A percentile compares a stretch with the other conserved stretches of the same genome.
Conservation (phyloP, 1,284 basidiomycete genomes). For the Puccinia horiana region DNA sequence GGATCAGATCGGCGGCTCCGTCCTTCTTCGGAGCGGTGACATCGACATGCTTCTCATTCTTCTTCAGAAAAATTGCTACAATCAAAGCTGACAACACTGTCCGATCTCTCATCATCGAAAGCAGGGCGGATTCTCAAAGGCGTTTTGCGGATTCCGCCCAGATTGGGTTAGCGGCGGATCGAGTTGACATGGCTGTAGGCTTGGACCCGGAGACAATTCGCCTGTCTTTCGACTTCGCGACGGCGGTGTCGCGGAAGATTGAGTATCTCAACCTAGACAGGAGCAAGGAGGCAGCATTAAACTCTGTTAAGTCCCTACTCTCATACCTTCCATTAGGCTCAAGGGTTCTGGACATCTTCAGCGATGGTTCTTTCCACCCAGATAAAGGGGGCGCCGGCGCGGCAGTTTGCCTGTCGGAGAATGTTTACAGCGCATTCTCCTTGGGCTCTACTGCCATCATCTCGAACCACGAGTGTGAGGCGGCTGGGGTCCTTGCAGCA, state of each 20-base stretch:
- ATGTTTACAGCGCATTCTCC: neutral
- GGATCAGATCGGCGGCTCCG: neutral
- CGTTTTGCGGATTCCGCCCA: neutral
- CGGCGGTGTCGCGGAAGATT: neutral
- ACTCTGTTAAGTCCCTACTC: neutral
- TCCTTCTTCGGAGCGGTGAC: neutral
- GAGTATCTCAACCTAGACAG: no score
- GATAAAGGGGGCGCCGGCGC: no score
- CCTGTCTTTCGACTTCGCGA: neutral
- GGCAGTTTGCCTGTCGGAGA: no score
- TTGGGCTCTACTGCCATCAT: neutral
- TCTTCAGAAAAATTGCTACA: neutral
- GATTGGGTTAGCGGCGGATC: neutral
- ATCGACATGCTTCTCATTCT: neutral
- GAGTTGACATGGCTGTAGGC: neutral
- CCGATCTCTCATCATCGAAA: neutral
- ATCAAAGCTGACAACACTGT: neutral
- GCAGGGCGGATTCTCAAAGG: neutral
- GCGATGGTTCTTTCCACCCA: no score
- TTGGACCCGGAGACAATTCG: neutral
- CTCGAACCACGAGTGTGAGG: neutral
- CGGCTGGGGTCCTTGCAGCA: no score
- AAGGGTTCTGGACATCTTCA: no score
- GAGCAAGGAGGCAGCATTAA: neutral
- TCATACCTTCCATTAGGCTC: no score